Evolutionary conservation across 495 filamentous ascomycete genomes (phyloP).

Genomic region (Xanthoparmelia taractica): DNA sequence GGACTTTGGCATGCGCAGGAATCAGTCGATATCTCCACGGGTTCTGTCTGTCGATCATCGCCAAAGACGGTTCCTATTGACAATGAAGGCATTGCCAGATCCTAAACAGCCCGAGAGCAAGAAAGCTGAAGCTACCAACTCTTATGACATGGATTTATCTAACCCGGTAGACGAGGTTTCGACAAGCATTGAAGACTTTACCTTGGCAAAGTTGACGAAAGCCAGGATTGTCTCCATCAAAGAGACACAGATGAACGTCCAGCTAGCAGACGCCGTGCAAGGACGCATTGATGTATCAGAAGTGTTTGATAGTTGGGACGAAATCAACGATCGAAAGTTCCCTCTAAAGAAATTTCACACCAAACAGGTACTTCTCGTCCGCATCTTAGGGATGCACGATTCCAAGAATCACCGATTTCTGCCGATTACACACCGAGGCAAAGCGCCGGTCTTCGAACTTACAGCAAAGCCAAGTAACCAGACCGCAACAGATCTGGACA

Average conservation of each 20-base stretch:
- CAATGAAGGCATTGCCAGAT: slow-evolving; percentile 42
- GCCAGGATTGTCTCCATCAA: slow-evolving; percentile 73
- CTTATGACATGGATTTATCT: slow-evolving; percentile 36
- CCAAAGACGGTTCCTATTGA: slow-evolving; percentile 52
- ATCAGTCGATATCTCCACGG: slow-evolving; percentile 61
- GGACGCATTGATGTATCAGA: slow-evolving; percentile 88
- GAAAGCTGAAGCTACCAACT: slow-evolving; percentile 22
- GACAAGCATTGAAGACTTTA: slow-evolving; percentile 58
- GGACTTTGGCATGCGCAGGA: slow-evolving; percentile 66
- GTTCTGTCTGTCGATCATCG: slow-evolving; percentile 59
- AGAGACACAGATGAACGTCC: slow-evolving; percentile 84
- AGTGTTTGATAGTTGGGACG: slow-evolving; percentile 77
- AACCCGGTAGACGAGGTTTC: slow-evolving; percentile 67
- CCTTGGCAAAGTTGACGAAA: slow-evolving; percentile 67
- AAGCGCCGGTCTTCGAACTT: slow-evolving; percentile 75
- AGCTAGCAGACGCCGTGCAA: slow-evolving; percentile 80
- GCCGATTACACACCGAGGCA: slow-evolving; percentile 78
- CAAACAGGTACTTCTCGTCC: slow-evolving; percentile 63
- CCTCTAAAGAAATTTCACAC: slow-evolving; percentile 65
- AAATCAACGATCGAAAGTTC: slow-evolving; percentile 70
- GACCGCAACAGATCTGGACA: slow-evolving; percentile 43
- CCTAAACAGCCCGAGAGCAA: slow-evolving; percentile 31
- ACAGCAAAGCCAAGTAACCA: slow-evolving; percentile 71
- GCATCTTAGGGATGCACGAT: slow-evolving; percentile 81
- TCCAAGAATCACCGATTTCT: slow-evolving; percentile 84